Conservation (phyloP, 129 eudicot species). For the Escallonia herrerae region DNA sequence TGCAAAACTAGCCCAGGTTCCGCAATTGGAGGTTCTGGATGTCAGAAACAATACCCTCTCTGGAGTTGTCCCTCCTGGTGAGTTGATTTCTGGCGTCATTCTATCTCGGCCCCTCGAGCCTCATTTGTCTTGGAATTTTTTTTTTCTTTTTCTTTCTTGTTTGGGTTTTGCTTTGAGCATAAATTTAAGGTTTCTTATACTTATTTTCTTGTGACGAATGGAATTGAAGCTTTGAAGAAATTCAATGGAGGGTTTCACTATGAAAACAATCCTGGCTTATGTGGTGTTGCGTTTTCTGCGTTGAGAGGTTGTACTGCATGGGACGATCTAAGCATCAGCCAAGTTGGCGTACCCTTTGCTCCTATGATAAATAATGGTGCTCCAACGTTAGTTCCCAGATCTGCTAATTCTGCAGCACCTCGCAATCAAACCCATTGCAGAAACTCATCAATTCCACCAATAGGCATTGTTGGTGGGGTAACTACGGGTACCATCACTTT, state of each 20-base stretch:
- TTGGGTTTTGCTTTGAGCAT: not conserved
- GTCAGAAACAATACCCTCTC: conserved; percentile 73
- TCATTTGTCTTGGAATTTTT: not conserved
- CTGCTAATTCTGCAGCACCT: conserved; percentile 28
- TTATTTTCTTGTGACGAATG: not conserved
- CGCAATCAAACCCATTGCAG: conserved; percentile 49
- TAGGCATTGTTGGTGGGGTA: conserved; percentile 43
- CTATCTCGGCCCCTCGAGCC: not conserved
- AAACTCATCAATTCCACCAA: conserved; percentile 41
- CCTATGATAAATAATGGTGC: conserved; percentile 17
- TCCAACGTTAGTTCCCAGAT: conserved; percentile 28
- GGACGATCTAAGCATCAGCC: conserved; percentile 36
- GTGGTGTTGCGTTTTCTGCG: conserved; percentile 51
- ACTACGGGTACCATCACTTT: conserved; percentile 34
- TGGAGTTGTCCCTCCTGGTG: conserved; percentile 69
- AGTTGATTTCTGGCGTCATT: not conserved
- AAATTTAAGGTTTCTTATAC: not conserved
- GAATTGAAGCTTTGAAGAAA: conserved; percentile 32
- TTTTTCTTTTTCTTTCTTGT: not conserved
- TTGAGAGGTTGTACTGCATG: conserved; percentile 56
- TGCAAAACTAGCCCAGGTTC: conserved; percentile 28
- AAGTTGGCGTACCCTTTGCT: conserved; percentile 28
- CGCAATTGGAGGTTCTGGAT: conserved; percentile 46
- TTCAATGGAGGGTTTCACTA: conserved; percentile 37
- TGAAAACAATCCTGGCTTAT: conserved; percentile 56